Base-by-base conservation (phyloP, 2,329 filamentous ascomycete genomes). In the Aspergillus sp. region DNA sequence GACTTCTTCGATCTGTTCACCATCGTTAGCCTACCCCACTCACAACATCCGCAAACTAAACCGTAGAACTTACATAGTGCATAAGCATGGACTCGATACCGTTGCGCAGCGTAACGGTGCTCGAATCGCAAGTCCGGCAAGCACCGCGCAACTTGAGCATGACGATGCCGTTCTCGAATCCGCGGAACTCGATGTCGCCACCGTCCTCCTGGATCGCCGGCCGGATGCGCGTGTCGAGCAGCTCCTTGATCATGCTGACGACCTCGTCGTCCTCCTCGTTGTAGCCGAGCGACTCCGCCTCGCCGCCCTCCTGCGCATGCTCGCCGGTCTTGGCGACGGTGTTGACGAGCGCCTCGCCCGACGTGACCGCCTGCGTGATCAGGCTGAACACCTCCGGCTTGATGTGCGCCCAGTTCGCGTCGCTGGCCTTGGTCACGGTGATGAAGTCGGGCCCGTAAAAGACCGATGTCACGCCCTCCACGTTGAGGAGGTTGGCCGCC, bases 41-140 rank as follows among this genome's bases (percentile, higher is more conserved):
- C 34, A n/a, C 7, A 13, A 38, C 5, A 11, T n/a, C 34, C 14
- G n/a, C 10, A 38, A n/a, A 17, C 16, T 10, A 17, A 16, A 13
- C 14, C 4, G 5, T 5, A 42, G 16, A 43, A 84, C 88, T 82
- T 73, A 91, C 88, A 72, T 94, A 94, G 72, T 93, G 90, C 90
- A 96, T 97, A 70, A 97, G 73, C 94, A 99, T 97, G 60, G 89
- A 90, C 80, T 99, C 94, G 62, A 99, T 99, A 5, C 94, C 94
- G 70, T 95, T 97, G 80, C 96, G 96, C 61, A 99, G 75, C 25
- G 94, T 99, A 32, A 97, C 92, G 0, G 94, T 97, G 71, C 92
- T 97, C 43, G 90, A 96, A 72, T 97, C 94, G 71, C 94, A 99
- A 17, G 93, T 97, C 60, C 94, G 82, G 74, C 94, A 99, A 17